Conservation (phyloP, 2,329 filamentous ascomycete species). For the Epichloe brachyelytri region DNA sequence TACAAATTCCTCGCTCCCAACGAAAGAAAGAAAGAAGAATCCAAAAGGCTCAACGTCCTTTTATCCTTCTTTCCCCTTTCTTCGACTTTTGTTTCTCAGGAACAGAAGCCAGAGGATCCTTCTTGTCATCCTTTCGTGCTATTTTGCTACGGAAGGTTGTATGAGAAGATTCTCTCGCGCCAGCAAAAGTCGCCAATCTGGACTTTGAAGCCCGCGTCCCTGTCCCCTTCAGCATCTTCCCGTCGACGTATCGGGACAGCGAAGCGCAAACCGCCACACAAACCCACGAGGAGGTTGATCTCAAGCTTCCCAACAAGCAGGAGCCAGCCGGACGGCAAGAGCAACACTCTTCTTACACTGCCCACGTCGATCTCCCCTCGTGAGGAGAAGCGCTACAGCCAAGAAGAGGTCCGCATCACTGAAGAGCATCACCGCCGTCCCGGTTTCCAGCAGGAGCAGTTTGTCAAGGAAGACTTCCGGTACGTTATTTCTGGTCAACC, state of each 20-base stretch:
- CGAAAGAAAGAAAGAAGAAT: constrained; percentile 21
- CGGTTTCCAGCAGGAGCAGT: constrained; percentile 44
- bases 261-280: constrained; percentile 34
- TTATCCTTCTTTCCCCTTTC: constrained; percentile 21
- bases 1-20: constrained; percentile 4
- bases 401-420: constrained; percentile 77
- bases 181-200: constrained; percentile 83
- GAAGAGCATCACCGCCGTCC: constrained; percentile 65
- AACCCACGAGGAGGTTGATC: constrained; percentile 82
- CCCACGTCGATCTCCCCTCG: constrained; percentile 50
- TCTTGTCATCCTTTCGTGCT: constrained; percentile 57
- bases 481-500: constrained; percentile 24
- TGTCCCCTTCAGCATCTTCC: constrained; percentile 99
- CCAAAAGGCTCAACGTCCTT: constrained; percentile 20
- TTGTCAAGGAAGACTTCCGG: constrained; percentile 38
- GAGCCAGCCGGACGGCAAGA: constrained; percentile 94
- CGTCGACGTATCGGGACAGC: constrained; percentile 77
- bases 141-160: constrained; percentile 42
- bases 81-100: constrained; percentile 41
- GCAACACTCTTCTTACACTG: constrained; percentile 66
- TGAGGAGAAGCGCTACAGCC: constrained; percentile 42
- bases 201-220: constrained; percentile 99
- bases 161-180: constrained; percentile 54
- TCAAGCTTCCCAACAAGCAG: constrained; percentile 51
- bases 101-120: constrained; percentile 52